Evolutionary conservation across 306 rosid species (phyloP).

Genomic region (Glycine latifolia): DNA sequence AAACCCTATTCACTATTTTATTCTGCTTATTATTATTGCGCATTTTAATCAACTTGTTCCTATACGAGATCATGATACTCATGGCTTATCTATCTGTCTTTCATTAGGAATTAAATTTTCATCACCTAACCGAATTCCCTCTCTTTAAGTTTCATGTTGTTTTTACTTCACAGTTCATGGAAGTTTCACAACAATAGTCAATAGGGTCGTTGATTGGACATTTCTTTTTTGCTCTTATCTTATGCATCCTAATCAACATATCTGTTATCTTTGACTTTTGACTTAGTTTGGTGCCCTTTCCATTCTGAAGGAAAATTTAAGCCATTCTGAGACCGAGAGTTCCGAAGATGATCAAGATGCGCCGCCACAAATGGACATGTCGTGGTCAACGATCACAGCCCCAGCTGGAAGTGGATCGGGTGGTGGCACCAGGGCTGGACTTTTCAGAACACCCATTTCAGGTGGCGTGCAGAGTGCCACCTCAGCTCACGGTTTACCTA

Average conservation of each 20-base stretch:
- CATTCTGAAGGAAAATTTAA: conserved; percentile 68
- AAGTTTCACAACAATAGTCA: neutral
- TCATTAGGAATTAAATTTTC: neutral
- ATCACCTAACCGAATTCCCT: neutral
- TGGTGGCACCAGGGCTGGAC: conserved; percentile 94
- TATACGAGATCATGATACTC: neutral
- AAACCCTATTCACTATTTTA: too few species aligned
- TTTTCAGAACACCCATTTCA: conserved; percentile 95
- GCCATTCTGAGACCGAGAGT: conserved; percentile 46
- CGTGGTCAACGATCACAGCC: conserved; percentile 46
- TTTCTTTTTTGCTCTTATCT: conserved; percentile 17
- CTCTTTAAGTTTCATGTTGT: neutral
- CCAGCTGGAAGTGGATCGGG: conserved; percentile 63
- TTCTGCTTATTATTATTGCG: too few species aligned
- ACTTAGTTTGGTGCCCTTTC: conserved; percentile 46
- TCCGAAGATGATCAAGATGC: conserved; percentile 50
- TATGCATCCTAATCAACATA: conserved; percentile 36
- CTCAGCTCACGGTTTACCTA: conserved; percentile 97
- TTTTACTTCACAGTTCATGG: neutral
- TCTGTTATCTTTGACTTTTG: conserved; percentile 37
- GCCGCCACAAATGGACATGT: conserved; percentile 39
- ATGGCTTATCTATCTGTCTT: neutral
- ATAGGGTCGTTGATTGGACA: neutral
- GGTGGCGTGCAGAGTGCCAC: conserved; percentile 99
- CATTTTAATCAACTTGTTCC: neutral